Evolutionary conservation across 306 rosid species (phyloP).

Genomic region (Prunus davidiana): DNA sequence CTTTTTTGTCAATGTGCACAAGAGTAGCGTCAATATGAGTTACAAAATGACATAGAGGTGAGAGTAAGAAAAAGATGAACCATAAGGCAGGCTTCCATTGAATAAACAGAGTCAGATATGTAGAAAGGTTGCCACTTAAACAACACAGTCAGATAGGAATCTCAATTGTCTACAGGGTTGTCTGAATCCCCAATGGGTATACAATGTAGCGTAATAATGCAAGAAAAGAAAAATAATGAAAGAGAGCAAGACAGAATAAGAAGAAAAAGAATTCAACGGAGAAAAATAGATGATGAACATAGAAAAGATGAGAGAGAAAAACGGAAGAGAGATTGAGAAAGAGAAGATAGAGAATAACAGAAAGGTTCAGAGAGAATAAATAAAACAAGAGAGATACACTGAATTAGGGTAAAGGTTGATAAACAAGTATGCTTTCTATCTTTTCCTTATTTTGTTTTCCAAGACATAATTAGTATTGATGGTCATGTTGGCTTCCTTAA

Average conservation of each 20-base stretch:
- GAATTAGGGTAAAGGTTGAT: neutral
- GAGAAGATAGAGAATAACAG: neutral
- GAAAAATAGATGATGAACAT: neutral
- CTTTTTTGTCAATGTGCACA: conserved; percentile 39
- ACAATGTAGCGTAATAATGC: neutral
- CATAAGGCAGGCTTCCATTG: neutral
- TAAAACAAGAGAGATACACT: neutral
- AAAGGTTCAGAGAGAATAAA: neutral
- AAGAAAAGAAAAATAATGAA: neutral
- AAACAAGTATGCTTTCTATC: neutral
- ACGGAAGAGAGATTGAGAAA: neutral
- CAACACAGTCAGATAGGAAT: neutral
- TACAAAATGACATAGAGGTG: neutral
- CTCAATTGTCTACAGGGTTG: neutral
- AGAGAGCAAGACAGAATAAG: neutral
- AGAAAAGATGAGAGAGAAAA: neutral
- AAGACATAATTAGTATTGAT: no score
- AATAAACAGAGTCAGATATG: neutral
- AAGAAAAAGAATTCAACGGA: neutral
- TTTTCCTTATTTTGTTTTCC: neutral
- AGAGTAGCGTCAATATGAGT: neutral
- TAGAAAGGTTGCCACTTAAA: neutral
- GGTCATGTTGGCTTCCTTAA: no score
- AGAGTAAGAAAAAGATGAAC: neutral
- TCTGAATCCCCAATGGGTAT: neutral